Base-by-base conservation (phyloP, 2,329 filamentous ascomycete genomes). In the Colletotrichum caudatum region DNA sequence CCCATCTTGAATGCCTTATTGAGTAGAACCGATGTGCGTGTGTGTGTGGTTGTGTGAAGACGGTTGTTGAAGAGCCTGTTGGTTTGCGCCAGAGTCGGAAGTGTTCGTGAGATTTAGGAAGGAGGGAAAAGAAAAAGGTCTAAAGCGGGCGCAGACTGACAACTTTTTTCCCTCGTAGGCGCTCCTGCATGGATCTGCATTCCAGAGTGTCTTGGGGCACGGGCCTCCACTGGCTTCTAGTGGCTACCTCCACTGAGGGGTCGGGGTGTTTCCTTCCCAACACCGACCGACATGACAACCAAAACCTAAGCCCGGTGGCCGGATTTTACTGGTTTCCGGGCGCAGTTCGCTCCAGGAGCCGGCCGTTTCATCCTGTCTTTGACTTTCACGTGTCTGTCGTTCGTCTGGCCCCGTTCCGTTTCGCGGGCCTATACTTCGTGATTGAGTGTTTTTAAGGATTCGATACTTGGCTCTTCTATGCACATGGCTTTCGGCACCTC, bases 141-240 rank as follows among this genome's bases (percentile, higher is more conserved):
- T n/a, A 41, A 41, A 50, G 68, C 68, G 64, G 58, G 64, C 64
- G 69, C 57, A 62, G 50, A 56, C 41, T 29, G 26, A 23, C 18
- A 41, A 23, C 44, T 64, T 60, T 50, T 60, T 66, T 51, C 20
- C 26, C n/a, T 64, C 64, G 58, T 69, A 64, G 64, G 58, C 59
- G 58, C 69, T 63, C 29, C 46, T 59, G 64, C 59, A 69, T 64
- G 65, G 66, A 69, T 72, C 69, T 50, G 46, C 66, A 64, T 48
- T 69, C 65, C 41, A 72, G 64, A 53, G 59, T 35, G 41, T 63
- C 5, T 23, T 56, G 58, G 14, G 65, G 65, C 65, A 56, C 65
- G 64, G 53, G 11, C 60, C 66, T n/a, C 14, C 18, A 39, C n/a
- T n/a, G 39, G 39, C 56, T 57, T 12, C 26, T 16, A 54, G 50